These are phyloP conservation scores for Cicer pinnatifidum DNA, from an alignment of 306 rosid species.

Conservation along the genomic window DNA sequence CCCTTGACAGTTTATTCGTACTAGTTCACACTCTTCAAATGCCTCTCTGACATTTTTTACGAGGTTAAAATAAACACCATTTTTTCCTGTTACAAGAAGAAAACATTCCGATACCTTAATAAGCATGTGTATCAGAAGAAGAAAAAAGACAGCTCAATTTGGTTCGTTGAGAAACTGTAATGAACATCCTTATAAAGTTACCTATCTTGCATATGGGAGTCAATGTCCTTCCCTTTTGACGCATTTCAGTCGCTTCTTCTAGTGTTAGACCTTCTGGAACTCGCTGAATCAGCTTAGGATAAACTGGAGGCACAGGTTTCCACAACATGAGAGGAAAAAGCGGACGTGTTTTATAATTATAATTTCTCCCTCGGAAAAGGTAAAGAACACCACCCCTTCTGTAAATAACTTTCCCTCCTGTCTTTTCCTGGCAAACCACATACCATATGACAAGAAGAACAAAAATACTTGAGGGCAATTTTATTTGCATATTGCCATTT, in stretches of 20 bases:
- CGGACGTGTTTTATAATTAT: slow-evolving; percentile 80
- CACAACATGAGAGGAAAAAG: slow-evolving; percentile 94
- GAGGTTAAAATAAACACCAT: slow-evolving; percentile 79
- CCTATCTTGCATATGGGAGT: slow-evolving; percentile 86
- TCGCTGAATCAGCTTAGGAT: slow-evolving; percentile 70
- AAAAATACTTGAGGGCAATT: not conserved
- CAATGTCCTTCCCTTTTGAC: slow-evolving; percentile 72
- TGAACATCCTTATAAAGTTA: slow-evolving; percentile 42
- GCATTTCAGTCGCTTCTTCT: slow-evolving; percentile 75
- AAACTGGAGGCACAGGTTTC: slow-evolving; percentile 89
- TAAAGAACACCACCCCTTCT: slow-evolving; percentile 71
- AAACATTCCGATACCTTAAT: slow-evolving; percentile 1
- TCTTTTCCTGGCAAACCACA: slow-evolving; percentile 70
- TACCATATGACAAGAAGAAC: slow-evolving; percentile 28
- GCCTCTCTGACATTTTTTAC: slow-evolving; percentile 79
- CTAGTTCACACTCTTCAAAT: slow-evolving; percentile 89
- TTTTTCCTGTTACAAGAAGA: slow-evolving; percentile 69
- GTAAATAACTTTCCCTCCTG: slow-evolving; percentile 77
- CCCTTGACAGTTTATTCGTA: slow-evolving; percentile 88
- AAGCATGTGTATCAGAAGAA: slow-evolving; percentile 6
- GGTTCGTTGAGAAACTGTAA: slow-evolving; percentile 7
- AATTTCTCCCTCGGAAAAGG: slow-evolving; percentile 94
- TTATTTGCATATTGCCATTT: slow-evolving; percentile 26
- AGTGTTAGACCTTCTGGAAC: slow-evolving; percentile 76
- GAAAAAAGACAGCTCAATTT: slow-evolving; percentile 20